phyloP scores from a whole-genome alignment of 2,329 filamentous ascomycete species.

The Uncinocarpus reesii region DNA sequence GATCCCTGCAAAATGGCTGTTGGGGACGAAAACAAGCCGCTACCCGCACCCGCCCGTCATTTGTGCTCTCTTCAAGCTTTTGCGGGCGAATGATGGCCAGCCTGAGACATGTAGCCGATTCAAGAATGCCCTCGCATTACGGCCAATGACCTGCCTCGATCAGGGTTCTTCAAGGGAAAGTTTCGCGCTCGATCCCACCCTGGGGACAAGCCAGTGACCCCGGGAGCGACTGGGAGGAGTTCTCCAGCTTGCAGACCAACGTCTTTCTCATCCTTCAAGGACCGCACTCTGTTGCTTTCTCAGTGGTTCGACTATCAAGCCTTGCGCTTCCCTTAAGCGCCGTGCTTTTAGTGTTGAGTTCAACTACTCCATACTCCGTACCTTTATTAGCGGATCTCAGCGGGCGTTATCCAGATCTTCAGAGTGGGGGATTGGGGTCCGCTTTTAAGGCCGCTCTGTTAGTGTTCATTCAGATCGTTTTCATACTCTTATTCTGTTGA shows the following conservation, averaged over 20 bases:
- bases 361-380: background rate
- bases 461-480: background rate
- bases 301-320: background rate
- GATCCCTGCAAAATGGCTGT: background rate
- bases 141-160: background rate
- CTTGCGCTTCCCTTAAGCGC: constrained; percentile 4
- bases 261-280: background rate
- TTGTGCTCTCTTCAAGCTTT: background rate
- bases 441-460: too few species aligned
- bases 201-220: background rate
- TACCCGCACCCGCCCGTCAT: background rate
- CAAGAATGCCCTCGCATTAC: background rate
- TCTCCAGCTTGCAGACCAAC: background rate
- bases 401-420: background rate
- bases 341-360: background rate
- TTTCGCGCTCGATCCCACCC: background rate
- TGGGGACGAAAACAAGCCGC: background rate
- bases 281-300: too few species aligned
- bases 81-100: background rate
- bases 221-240: too few species aligned
- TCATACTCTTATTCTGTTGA: background rate
- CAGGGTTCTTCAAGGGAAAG: background rate
- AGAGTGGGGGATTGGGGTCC: background rate
- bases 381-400: background rate
- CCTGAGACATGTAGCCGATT: background rate